Base-by-base conservation (phyloP, 768 basidiomycete species). In the Russula abietina region DNA sequence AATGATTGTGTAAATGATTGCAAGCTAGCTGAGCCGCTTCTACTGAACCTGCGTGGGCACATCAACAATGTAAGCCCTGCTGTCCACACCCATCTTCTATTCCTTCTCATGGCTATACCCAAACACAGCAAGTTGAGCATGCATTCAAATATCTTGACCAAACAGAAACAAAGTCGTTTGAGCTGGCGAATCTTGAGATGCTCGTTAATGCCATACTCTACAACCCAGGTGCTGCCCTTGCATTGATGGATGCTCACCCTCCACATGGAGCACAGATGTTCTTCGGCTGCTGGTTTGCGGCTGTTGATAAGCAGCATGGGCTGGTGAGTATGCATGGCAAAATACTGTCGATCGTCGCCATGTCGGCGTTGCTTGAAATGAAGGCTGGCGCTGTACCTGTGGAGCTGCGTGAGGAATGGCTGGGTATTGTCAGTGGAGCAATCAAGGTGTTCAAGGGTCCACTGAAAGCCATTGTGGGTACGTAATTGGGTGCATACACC, bases 291-390 rank as follows among this genome's bases (percentile, higher is more conserved):
- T 95, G 92, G 92, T 93, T 94, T 71, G 80, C 74, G 12, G 83
- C 84, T 11, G 88, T 93, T 73, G 85, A 84, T 61, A 70, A 66
- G 41, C 76, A 80, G 36, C 77, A 72, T 28, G 80, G 79, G 53
- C 80, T 93, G 39, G 89, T 91, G 14, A 83, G 92, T 22, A 91
- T 96, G 49, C 92, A 96, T 70, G 92, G 94, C 75, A 93, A 93
- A 81, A 92, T 88, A 74, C 76, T 95, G 61, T 84, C 82, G 67
- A 83, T 94, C 60, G 71, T 90, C 61, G 84, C 92, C 10, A 72
- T 95, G 60, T 89, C 86, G 65, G 84, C 85, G 50, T 74, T 94
- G 62, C 76, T 96, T 70, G 90, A 93, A 74, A 75, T 91, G 73
- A 78, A 84, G 14, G 80, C 82, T 1, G 71, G 72, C 10, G 71